A percentile compares a stretch with the other conserved stretches of the same genome.
Evolutionary conservation across 176 grass and related monocot genomes (phyloP).

Genomic region (sorghum (Sorghum bicolor)): DNA sequence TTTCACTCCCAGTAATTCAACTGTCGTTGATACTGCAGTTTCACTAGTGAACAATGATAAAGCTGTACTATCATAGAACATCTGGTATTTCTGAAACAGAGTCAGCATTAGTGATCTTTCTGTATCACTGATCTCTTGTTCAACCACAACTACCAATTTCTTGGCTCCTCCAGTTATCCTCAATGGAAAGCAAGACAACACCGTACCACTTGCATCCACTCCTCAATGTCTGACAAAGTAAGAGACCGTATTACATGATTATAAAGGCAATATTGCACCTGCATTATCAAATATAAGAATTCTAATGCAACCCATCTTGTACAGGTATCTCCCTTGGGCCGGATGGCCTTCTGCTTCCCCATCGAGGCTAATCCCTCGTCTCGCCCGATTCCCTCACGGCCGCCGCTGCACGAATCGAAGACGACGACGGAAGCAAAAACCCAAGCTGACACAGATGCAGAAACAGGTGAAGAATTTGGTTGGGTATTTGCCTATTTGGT

Average conservation of each 20-base stretch:
- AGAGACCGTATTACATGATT: conserved; percentile 18
- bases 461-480: no score
- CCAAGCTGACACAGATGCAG: no score
- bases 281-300: conserved; percentile 11
- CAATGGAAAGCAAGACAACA: conserved; percentile 86
- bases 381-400: no score
- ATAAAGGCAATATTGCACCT: conserved; percentile 13
- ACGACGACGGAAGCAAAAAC: no score
- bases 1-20: conserved; percentile 71
- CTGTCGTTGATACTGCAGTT: conserved; percentile 23
- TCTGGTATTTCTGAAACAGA: conserved; percentile 68
- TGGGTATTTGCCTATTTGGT: no score
- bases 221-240: conserved; percentile 57
- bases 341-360: no score
- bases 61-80: conserved; percentile 34
- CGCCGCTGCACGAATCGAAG: no score
- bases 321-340: conserved; percentile 20
- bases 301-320: conserved; percentile 46
- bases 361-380: no score
- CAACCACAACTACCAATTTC: conserved; percentile 53
- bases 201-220: conserved; percentile 91
- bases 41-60: conserved; percentile 14
- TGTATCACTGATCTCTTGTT: conserved; percentile 45
- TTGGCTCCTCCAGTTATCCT: conserved; percentile 52
- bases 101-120: conserved; percentile 65